Evolutionary conservation across 2,329 filamentous ascomycete species (phyloP), one percentile per base, ranked within the genome.

Genomic region (Plenodomus biglobosus): DNA sequence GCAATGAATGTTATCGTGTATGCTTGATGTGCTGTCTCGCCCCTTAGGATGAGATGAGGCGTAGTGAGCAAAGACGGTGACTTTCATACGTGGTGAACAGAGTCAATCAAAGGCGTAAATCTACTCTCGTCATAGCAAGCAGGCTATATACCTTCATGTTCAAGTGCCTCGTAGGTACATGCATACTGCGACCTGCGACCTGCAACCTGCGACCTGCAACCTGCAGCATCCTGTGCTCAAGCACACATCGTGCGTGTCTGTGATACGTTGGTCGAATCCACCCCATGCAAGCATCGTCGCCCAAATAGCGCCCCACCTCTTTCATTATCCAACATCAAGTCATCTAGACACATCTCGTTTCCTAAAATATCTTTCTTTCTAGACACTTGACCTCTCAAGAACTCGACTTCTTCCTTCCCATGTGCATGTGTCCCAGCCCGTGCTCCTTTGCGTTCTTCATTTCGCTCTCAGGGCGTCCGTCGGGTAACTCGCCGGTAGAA

Each of bases 401-500:
- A 38, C 62, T 63, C 19, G 45, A 48, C 40, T 56, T 58, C 44
- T 53, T 53, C 44, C 51, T 58, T 19, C 52, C 57, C 30, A 58
- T 59, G 16, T 58, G 56, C 40, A 71, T 37, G 46, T 71, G 68
- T 2, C 66, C 66, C 18, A 73, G 39, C 3, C 43, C 46, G 49
- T 72, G 70, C 38, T 69, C 66, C 17, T 68, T 70, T 1, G 63
- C 60, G 17, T 64, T 62, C 41, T 71, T 65, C 58, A 74, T 61
- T 39, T 76, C 64, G 7, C 65, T 59, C 52, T 76, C 73, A 10
- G 73, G 71, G 19, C 61, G 59, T 2, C 75, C 75, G 32, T 65
- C 74, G 0, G 75, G 74, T 3, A 76, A 60, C n/a, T 73, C 69
- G n/a, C 64, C 56, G 1, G 75, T 76, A 0, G 67, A 66, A 10